Base-by-base conservation (phyloP, 495 filamentous ascomycete genomes). In the Glonium stellatum region DNA sequence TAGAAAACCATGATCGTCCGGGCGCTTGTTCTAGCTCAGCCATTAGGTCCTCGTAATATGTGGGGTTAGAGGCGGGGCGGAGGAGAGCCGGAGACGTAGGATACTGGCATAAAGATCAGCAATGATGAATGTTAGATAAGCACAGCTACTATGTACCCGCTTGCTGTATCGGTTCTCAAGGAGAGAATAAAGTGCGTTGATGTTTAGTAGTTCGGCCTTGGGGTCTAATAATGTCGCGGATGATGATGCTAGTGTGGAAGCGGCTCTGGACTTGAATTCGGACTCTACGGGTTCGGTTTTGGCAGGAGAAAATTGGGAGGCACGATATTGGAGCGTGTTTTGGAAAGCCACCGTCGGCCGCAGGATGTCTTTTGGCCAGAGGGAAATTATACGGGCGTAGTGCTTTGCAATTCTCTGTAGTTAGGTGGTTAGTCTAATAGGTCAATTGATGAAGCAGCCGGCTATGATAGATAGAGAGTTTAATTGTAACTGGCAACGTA, bases 301-400 rank as follows among this genome's bases (percentile, higher is more conserved):
- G 53, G 47, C 23, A 37, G 11, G 21, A 35, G 1, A 41, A 51
- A 44, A 21, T 57, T 41, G 50, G 8, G 49, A 15, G 57, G 90
- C 77, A 52, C 86, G 82, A 55, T 78, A 76, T 62, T 80, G 78
- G 44, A 96, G 79, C 55, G 84, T 80, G 60, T 82, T 73, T 62
- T 90, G 87, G 68, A 96, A 82, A 58, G 88, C 85, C 67, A 86
- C 78, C 54, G 85, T 82, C 10, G 91, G 91, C 1, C 91, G 89
- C 55, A 96, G 82, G 44, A 73, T 68, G 69, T 95, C 89, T 60
- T 78, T 77, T 50, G 91, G 91, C 90, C 90, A 96, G 65, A 82
- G 84, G 63, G 79, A 75, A 55, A 95, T 75, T 60, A 87, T 84
- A 73, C 80, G 84, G 57, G 83, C 76, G 77, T 84, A 84, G 69